Percentiles rank a stretch among this genome's conserved stretches.
Conservation (phyloP, 805 yeast species). For the Candida gorgasii region DNA sequence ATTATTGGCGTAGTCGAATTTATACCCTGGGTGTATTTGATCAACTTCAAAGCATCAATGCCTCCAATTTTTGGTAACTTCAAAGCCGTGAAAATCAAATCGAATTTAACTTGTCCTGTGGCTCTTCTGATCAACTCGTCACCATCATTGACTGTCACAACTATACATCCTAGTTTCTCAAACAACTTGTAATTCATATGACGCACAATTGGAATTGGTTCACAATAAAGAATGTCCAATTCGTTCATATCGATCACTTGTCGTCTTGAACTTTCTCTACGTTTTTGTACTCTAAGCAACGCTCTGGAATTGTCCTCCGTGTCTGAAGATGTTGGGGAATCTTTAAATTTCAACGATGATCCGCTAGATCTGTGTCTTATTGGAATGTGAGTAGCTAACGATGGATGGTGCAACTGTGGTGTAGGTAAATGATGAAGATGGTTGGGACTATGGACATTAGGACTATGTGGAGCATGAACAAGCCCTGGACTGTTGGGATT, state of each 20-base stretch:
- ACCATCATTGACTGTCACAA: slow-evolving; percentile 73
- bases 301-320: slow-evolving; percentile 43
- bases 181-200: slow-evolving; percentile 64
- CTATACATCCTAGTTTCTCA: slow-evolving; percentile 74
- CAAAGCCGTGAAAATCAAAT: slow-evolving; percentile 75
- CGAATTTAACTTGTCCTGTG: slow-evolving; percentile 82
- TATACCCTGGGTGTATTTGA: slow-evolving; percentile 72
- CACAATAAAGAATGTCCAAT: slow-evolving; percentile 77
- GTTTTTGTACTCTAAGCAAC: slow-evolving; percentile 49
- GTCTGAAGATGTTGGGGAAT: slow-evolving; percentile 63
- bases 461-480: neutral
- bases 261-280: slow-evolving; percentile 54
- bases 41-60: slow-evolving; percentile 73
- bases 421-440: slow-evolving; percentile 1
- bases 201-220: slow-evolving; percentile 81
- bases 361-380: slow-evolving; percentile 22
- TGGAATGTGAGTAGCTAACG: slow-evolving; percentile 1
- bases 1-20: slow-evolving; percentile 77
- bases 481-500: neutral
- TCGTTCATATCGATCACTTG: slow-evolving; percentile 26
- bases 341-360: slow-evolving; percentile 30
- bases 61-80: slow-evolving; percentile 67
- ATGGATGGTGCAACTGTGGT: neutral
- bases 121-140: slow-evolving; percentile 81
- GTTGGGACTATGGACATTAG: neutral